Evolutionary conservation across 768 basidiomycete genomes (phyloP).

Genomic region (Tulasnella sp.): DNA sequence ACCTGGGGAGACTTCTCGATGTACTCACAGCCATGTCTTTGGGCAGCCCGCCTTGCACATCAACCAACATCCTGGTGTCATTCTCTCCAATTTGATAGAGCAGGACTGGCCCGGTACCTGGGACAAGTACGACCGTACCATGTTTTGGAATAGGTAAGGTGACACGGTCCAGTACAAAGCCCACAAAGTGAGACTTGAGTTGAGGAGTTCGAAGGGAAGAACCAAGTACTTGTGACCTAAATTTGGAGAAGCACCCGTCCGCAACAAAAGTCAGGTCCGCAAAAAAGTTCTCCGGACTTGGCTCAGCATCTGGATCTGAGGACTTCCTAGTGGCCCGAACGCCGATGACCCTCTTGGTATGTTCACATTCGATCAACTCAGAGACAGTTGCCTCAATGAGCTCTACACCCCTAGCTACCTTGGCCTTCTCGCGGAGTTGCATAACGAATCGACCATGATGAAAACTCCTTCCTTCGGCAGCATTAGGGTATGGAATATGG

Average conservation of each 20-base stretch:
- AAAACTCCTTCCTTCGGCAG: constrained; percentile 66
- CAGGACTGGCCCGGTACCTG: constrained; percentile 75
- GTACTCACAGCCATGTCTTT: constrained; percentile 57
- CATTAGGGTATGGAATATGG: constrained; percentile 76
- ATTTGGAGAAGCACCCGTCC: constrained; percentile 93
- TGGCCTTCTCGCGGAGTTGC: constrained; percentile 56
- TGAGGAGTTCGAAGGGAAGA: constrained; percentile 18
- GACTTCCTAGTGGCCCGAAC: constrained; percentile 46
- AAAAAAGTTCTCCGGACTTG: constrained; percentile 35
- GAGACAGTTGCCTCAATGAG: constrained; percentile 76
- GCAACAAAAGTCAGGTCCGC: constrained; percentile 79
- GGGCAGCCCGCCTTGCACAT: constrained; percentile 74
- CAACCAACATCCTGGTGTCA: constrained; percentile 89
- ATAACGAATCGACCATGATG: constrained; percentile 90
- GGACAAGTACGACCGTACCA: constrained; percentile 73
- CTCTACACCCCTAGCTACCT: constrained; percentile 48
- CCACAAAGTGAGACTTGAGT: constrained; percentile 71
- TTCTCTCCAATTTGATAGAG: constrained; percentile 81
- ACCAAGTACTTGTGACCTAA: constrained; percentile 43
- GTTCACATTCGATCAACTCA: constrained; percentile 50
- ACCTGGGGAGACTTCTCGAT: background rate
- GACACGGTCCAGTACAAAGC: constrained; percentile 67
- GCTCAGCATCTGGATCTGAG: constrained; percentile 22
- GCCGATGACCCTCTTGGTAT: constrained; percentile 45
- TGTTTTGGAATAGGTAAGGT: constrained; percentile 58